A percentile compares a stretch with the other conserved stretches of the same genome.
phyloP scores from a whole-genome alignment of 208 protist genomes.

The Crithidia brevicula region DNA sequence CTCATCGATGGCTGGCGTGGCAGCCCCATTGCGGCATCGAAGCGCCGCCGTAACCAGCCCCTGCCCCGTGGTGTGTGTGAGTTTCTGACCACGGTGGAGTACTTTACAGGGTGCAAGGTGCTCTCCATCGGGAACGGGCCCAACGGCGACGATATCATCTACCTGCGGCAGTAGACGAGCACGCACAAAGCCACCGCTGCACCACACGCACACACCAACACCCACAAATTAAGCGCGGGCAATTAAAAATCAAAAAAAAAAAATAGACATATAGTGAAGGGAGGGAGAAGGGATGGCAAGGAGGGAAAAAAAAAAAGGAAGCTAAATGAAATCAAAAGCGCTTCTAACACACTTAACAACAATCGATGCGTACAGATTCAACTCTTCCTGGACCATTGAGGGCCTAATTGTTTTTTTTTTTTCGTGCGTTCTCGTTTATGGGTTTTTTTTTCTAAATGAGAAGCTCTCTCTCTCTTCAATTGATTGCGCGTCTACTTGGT shows the following conservation, averaged over 20 bases:
- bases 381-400: background rate
- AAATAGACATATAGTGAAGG: too few relatives aligned
- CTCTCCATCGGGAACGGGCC: conserved; percentile 93
- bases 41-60: conserved; percentile 54
- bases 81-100: conserved; percentile 81
- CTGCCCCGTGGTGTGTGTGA: conserved; percentile 82
- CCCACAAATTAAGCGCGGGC: too few relatives aligned
- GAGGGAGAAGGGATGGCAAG: too few relatives aligned
- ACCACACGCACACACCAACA: too few relatives aligned
- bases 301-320: too few relatives aligned
- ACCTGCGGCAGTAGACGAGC: conserved; percentile 73
- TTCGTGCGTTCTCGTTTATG: background rate
- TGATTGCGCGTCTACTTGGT: too few relatives aligned
- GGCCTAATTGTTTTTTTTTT: conserved; percentile 13
- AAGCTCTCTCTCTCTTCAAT: background rate
- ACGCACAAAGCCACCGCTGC: too few relatives aligned
- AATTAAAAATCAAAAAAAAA: background rate
- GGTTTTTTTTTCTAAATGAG: conserved; percentile 5
- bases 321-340: too few relatives aligned
- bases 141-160: conserved; percentile 86
- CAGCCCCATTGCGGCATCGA: conserved; percentile 70
- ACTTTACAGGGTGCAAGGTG: conserved; percentile 87
- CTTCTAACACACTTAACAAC: too few relatives aligned
- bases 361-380: too few relatives aligned
- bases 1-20: conserved; percentile 83